Conservation (phyloP, 2,329 filamentous ascomycete species). For the Colletotrichum siamense region DNA sequence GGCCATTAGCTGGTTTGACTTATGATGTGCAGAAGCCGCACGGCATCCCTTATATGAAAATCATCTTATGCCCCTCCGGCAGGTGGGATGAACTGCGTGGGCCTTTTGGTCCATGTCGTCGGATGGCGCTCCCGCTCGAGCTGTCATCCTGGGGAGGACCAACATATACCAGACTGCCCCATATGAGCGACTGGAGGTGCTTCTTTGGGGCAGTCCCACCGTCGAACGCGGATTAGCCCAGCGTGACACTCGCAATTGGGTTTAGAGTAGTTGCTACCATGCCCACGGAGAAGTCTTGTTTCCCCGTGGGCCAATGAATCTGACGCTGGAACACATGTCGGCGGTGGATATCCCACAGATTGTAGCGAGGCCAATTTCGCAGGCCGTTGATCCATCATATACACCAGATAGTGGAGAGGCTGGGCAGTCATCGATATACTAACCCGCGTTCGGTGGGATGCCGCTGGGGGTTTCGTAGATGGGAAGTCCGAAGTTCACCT, state of each 20-base stretch:
- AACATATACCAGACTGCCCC: not conserved
- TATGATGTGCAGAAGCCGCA: conserved; percentile 10
- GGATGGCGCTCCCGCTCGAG: not conserved
- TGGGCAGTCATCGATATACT: conserved; percentile 15
- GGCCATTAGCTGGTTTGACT: conserved; percentile 14
- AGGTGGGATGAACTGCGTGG: not conserved
- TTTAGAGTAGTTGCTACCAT: not conserved
- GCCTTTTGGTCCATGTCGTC: not conserved
- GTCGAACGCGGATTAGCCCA: not conserved
- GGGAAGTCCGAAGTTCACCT: not conserved
- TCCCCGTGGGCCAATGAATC: not conserved
- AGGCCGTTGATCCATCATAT: not conserved
- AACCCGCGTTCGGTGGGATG: not conserved
- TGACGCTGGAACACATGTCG: not conserved
- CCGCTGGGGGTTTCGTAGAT: not conserved
- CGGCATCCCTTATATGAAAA: not conserved
- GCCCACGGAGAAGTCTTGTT: not conserved
- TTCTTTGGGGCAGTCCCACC: not conserved
- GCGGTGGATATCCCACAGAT: not conserved
- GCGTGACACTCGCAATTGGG: not conserved
- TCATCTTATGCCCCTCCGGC: not conserved
- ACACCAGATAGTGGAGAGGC: conserved; percentile 6
- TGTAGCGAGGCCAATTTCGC: not conserved
- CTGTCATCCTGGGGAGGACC: not conserved
- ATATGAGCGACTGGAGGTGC: not conserved